phyloP scores from a whole-genome alignment of 768 basidiomycete species.

The Cystofilobasidium ferigula region DNA sequence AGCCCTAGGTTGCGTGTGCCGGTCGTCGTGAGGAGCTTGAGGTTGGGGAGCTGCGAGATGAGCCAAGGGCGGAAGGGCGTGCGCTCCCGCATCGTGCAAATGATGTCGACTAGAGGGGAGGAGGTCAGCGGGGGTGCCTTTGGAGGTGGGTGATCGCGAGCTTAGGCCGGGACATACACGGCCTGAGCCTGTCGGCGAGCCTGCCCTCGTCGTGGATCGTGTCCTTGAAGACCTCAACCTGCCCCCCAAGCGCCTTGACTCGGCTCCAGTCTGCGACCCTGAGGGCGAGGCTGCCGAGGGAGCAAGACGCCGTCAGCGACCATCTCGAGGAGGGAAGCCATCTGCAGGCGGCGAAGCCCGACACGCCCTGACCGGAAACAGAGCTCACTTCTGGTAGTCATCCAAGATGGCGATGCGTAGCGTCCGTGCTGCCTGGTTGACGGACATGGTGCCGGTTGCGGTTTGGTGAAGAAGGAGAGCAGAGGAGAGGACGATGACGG shows the following conservation, averaged over 20 bases:
- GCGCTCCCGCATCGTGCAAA: constrained; percentile 58
- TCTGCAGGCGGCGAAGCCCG: neutral
- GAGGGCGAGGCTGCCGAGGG: neutral
- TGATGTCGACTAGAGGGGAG: constrained; percentile 38
- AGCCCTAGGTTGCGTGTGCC: constrained; percentile 47
- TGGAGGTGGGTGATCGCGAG: neutral
- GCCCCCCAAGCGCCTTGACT: constrained; percentile 33
- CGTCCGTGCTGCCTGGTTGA: neutral
- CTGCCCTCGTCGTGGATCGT: constrained; percentile 48
- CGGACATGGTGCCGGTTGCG: no score
- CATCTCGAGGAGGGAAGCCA: neutral
- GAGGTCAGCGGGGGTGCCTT: neutral
- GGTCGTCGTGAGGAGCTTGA: constrained; percentile 54
- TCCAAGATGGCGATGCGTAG: constrained; percentile 3
- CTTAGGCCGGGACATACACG: constrained; percentile 35
- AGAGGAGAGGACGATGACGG: no score
- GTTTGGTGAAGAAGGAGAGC: no score
- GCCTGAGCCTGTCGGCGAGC: constrained; percentile 45
- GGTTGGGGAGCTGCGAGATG: constrained; percentile 50
- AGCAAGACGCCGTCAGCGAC: neutral
- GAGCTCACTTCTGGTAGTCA: constrained; percentile 3
- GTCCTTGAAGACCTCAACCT: constrained; percentile 40
- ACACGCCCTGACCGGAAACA: neutral
- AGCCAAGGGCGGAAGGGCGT: constrained; percentile 48
- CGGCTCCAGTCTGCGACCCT: constrained; percentile 44